phyloP scores from a whole-genome alignment of 208 protist genomes.

The Crithidia bombi region DNA sequence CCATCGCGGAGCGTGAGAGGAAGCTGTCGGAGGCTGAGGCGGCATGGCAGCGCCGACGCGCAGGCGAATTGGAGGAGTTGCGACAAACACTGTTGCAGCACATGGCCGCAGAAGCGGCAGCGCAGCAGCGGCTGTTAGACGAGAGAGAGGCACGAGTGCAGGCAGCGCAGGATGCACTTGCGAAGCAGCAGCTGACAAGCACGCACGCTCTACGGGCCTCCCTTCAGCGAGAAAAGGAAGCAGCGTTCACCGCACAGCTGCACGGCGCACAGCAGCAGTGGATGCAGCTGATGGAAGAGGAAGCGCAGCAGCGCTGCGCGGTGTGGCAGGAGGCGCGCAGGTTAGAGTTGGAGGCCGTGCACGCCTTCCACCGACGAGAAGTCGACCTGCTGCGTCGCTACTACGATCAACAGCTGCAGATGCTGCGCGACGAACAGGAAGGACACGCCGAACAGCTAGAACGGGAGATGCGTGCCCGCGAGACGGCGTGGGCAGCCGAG shows the following conservation, averaged over 20 bases:
- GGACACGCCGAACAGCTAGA: slow-evolving; percentile 4
- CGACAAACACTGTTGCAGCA: slow-evolving; percentile 12
- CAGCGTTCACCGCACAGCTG: slow-evolving; percentile 2
- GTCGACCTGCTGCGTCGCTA: slow-evolving; percentile 6
- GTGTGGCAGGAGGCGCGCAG: slow-evolving; percentile 24
- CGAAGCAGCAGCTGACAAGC: slow-evolving; percentile 14
- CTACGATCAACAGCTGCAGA: slow-evolving; percentile 11
- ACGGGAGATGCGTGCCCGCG: slow-evolving; percentile 15
- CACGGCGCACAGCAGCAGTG: slow-evolving; percentile 12
- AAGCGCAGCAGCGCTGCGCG: slow-evolving; percentile 21
- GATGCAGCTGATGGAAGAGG: slow-evolving; percentile 1
- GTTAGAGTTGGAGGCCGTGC: slow-evolving; percentile 13
- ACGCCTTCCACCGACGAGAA: slow-evolving; percentile 14
- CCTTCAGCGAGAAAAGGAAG: slow-evolving; percentile 2
- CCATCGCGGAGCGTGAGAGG: slow-evolving; percentile 24
- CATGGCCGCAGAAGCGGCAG: slow-evolving; percentile 10
- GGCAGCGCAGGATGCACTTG: slow-evolving; percentile 14
- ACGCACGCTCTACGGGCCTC: slow-evolving; percentile 7
- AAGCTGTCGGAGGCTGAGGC: slow-evolving; percentile 4
- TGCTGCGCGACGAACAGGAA: slow-evolving; percentile 8
- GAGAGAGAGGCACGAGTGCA: slow-evolving; percentile 14
- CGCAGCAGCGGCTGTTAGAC: slow-evolving; percentile 14
- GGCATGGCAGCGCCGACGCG: slow-evolving; percentile 12
- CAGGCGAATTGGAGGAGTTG: neutral
- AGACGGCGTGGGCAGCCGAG: slow-evolving; percentile 22